Percentiles rank a stretch among this genome's conserved stretches.
Evolutionary conservation across 441 rosid species (phyloP).

Genomic region (Erysimum cheiri): DNA sequence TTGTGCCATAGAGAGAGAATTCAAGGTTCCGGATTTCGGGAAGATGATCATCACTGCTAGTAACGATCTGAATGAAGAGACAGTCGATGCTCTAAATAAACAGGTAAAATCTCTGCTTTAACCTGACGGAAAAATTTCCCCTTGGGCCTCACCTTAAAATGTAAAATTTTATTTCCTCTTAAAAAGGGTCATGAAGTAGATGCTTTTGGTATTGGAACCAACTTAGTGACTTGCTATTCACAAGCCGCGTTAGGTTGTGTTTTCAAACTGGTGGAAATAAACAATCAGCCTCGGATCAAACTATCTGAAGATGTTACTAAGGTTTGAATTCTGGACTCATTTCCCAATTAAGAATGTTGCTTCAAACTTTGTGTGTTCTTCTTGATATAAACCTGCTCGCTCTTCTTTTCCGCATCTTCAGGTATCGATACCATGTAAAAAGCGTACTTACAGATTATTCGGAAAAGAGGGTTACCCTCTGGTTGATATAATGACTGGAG

Average conservation of each 20-base stretch:
- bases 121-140: background rate
- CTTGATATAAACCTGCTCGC: background rate
- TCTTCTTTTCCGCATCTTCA: constrained; percentile 34
- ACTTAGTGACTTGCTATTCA: constrained; percentile 90
- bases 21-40: constrained; percentile 72
- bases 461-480: constrained; percentile 92
- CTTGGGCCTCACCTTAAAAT: background rate
- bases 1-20: constrained; percentile 65
- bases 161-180: background rate
- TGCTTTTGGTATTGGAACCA: constrained; percentile 90
- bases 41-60: constrained; percentile 83
- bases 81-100: constrained; percentile 90
- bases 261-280: constrained; percentile 97
- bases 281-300: constrained; percentile 91
- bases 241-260: constrained; percentile 98
- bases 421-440: constrained; percentile 98
- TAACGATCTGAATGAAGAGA: constrained; percentile 96
- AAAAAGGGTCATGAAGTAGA: constrained; percentile 92
- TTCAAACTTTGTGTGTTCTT: constrained; percentile 8
- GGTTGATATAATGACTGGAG: constrained; percentile 95
- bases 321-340: constrained; percentile 46
- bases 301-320: constrained; percentile 97
- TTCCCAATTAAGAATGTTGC: background rate
- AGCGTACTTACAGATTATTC: constrained; percentile 74
- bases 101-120: constrained; percentile 58